Base-by-base conservation (phyloP, 2,329 filamentous ascomycete species). In the Apiospora rasikravindrae region DNA sequence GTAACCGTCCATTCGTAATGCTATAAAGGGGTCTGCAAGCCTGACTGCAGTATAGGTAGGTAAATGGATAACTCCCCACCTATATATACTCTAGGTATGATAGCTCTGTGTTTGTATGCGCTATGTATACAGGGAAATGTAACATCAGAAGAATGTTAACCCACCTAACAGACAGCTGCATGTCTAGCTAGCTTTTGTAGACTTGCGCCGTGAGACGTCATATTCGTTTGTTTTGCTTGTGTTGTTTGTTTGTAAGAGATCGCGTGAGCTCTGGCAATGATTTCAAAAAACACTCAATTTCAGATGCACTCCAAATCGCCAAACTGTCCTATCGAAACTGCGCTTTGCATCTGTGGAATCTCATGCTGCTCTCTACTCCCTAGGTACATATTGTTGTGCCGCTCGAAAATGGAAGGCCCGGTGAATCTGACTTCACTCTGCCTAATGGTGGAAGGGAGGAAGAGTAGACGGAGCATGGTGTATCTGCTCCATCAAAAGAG, bases 271-370 rank as follows among this genome's bases (percentile, higher is more conserved):
- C 19, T 40, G 33, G 33, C 22, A n/a, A 3, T 37, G 10, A 37
- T n/a, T 37, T 37, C 37, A 14, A 14, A 64, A 64, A 71, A 73
- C 72, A 74, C 75, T 75, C 79, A 74, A 77, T 80, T 78, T 78
- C 76, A 81, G 81, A 84, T 83, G 81, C 84, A 86, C 84, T 84
- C 84, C 85, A 83, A 76, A 83, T 86, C 84, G 85, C 85, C 85
- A 84, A 84, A 84, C 76, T 82, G 78, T 84, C 84, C 84, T 85
- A 85, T 85, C 82, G 78, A 85, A 83, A 79, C 77, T 79, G 79
- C 79, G 79, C 78, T 78, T 78, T 79, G 79, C 77, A 81, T 81
- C 78, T 80, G 80, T 80, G 77, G 80, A 80, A 77, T 79, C 76
- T 79, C 78, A 33, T 37, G 57, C 57, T 64, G 57, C 57, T 77